Percentiles rank a stretch among this genome's conserved stretches.
These are phyloP conservation scores for Lactarius indigo DNA, from an alignment of 768 basidiomycete species.

Conservation along the genomic window DNA sequence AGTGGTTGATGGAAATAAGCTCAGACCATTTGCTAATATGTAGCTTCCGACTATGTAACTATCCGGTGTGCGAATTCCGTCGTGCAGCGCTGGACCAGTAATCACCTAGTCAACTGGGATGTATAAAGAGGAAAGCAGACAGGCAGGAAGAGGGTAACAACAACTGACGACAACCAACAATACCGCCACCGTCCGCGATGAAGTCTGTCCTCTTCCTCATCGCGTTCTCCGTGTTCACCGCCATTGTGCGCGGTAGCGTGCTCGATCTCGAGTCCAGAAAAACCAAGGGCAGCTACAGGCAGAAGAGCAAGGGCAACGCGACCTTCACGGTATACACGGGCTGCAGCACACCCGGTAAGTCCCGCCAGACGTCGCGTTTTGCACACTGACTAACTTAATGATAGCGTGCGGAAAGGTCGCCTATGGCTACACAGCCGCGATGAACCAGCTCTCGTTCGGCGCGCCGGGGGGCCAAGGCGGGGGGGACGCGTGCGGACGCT, in stretches of 20 bases:
- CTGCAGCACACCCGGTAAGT: slow-evolving; percentile 46
- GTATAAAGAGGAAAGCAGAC: slow-evolving; percentile 1
- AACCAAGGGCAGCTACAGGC: slow-evolving; percentile 48
- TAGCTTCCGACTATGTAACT: too few species aligned
- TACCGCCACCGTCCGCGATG: background rate
- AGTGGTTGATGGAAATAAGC: too few species aligned
- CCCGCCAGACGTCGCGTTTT: background rate
- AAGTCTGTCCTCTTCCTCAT: background rate
- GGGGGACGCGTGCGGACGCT: slow-evolving; percentile 63
- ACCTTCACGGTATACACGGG: slow-evolving; percentile 57
- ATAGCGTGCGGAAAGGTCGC: slow-evolving; percentile 51
- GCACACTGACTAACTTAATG: background rate
- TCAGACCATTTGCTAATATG: background rate
- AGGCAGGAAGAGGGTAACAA: background rate
- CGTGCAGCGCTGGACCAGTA: background rate
- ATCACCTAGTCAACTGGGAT: background rate
- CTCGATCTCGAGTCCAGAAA: too few species aligned
- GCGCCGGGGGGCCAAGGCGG: slow-evolving; percentile 45
- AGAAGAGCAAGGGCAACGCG: slow-evolving; percentile 47
- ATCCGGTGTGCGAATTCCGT: background rate
- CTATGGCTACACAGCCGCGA: slow-evolving; percentile 51
- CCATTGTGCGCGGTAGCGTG: background rate
- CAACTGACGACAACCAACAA: background rate
- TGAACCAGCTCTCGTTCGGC: slow-evolving; percentile 56
- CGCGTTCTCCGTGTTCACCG: background rate